Evolutionary conservation across 2,329 filamentous ascomycete species (phyloP).

Genomic region (Sporothrix brasiliensis): DNA sequence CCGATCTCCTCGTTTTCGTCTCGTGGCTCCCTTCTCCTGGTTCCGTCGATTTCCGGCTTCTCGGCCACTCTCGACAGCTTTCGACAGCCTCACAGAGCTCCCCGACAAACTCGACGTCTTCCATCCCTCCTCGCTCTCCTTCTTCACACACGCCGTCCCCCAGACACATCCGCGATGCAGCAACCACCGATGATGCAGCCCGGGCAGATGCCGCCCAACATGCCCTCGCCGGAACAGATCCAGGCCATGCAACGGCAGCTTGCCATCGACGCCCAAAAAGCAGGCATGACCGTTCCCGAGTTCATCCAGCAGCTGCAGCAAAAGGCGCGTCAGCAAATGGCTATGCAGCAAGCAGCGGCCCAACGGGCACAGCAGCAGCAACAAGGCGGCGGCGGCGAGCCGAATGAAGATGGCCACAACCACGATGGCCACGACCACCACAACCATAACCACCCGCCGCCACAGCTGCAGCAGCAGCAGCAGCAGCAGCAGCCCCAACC

Average conservation of each 20-base stretch:
- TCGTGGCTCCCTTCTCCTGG: neutral
- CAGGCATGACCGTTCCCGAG: conserved; percentile 81
- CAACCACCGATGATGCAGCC: conserved; percentile 35
- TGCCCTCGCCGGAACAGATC: conserved; percentile 82
- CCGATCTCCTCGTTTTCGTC: conserved; percentile 2
- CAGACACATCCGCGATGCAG: conserved; percentile 36
- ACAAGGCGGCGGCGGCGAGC: neutral
- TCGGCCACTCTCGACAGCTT: conserved; percentile 1
- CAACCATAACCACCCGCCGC: conserved; percentile 41
- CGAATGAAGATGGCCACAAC: conserved; percentile 44
- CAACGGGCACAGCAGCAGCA: conserved; percentile 48
- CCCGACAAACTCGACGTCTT: neutral
- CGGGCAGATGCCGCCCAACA: conserved; percentile 43
- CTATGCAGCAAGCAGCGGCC: conserved; percentile 47
- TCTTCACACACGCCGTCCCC: neutral
- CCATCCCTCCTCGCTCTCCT: neutral
- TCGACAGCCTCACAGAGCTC: neutral
- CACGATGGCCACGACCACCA: conserved; percentile 50
- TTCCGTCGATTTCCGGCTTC: neutral
- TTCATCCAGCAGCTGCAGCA: conserved; percentile 73
- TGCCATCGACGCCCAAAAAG: conserved; percentile 77
- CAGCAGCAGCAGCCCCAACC: conserved; percentile 56
- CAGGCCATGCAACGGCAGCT: conserved; percentile 80
- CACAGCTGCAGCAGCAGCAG: conserved; percentile 40
- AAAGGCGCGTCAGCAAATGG: conserved; percentile 58